Evolutionary conservation across 768 basidiomycete genomes (phyloP).

Genomic region (Tylopilus vinaceipallidus): DNA sequence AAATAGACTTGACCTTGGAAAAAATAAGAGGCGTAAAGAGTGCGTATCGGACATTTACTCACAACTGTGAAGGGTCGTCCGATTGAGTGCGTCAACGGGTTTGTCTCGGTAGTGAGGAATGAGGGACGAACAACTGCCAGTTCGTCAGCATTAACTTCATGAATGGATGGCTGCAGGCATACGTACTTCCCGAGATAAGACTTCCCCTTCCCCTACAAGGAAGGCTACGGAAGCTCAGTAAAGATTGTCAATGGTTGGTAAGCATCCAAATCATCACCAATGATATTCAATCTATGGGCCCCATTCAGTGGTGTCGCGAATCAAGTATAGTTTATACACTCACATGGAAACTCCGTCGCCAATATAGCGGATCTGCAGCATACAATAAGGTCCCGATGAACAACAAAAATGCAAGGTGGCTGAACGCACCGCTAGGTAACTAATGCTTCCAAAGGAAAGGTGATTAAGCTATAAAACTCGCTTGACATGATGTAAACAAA

Average conservation of each 20-base stretch:
- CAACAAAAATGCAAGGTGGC: not conserved
- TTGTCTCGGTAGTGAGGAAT: not conserved
- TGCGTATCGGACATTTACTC: not conserved
- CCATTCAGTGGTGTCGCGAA: not conserved
- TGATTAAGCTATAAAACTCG: not conserved
- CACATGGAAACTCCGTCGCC: constrained; percentile 12
- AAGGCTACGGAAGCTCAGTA: constrained; percentile 9
- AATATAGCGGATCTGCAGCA: constrained; percentile 10
- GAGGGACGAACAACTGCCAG: constrained; percentile 15
- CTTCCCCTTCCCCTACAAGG: not conserved
- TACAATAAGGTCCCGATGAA: too few relatives aligned
- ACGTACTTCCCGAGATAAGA: too few relatives aligned
- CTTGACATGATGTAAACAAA: not conserved
- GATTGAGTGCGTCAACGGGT: not conserved
- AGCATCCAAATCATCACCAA: constrained; percentile 1
- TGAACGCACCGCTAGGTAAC: constrained; percentile 4
- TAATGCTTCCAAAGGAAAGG: constrained; percentile 15
- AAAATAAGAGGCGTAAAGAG: not conserved
- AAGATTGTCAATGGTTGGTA: not conserved
- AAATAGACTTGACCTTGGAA: not conserved
- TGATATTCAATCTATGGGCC: constrained; percentile 7
- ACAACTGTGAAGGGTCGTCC: constrained; percentile 1
- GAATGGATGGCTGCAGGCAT: too few relatives aligned
- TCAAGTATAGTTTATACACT: not conserved
- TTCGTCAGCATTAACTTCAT: constrained; percentile 1